phyloP scores from a whole-genome alignment of 2,329 filamentous ascomycete species.

The Ascochyta clinopodiicola region DNA sequence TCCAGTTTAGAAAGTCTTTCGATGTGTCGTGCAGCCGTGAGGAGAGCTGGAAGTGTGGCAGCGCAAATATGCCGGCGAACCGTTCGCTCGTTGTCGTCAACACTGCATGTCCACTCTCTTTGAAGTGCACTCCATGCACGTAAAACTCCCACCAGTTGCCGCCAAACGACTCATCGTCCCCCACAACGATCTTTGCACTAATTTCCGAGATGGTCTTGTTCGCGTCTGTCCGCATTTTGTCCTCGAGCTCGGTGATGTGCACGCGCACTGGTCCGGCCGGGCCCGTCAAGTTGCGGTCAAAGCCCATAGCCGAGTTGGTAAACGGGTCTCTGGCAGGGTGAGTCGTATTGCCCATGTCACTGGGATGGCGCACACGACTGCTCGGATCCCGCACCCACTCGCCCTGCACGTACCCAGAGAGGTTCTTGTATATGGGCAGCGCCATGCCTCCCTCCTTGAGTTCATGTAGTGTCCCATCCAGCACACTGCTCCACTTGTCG shows the following conservation, averaged over 20 bases:
- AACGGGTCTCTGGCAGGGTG: constrained; percentile 72
- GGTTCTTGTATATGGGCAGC: constrained; percentile 75
- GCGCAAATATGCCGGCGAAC: constrained; percentile 83
- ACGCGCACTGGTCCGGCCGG: constrained; percentile 69
- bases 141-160: constrained; percentile 81
- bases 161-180: constrained; percentile 69
- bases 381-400: constrained; percentile 70
- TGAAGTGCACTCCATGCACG: constrained; percentile 86
- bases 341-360: constrained; percentile 57
- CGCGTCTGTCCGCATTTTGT: constrained; percentile 37
- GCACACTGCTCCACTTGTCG: constrained; percentile 56
- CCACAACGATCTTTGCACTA: constrained; percentile 72
- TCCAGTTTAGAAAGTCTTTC: constrained; percentile 71
- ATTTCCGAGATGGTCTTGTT: constrained; percentile 68
- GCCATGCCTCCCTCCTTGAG: constrained; percentile 44
- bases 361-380: constrained; percentile 56
- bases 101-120: constrained; percentile 77
- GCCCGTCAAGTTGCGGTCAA: constrained; percentile 83
- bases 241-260: constrained; percentile 65
- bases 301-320: constrained; percentile 62
- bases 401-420: constrained; percentile 78
- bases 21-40: constrained; percentile 56
- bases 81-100: constrained; percentile 89
- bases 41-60: constrained; percentile 80
- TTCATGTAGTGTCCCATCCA: constrained; percentile 41